A percentile compares a stretch with the other conserved stretches of the same genome.
phyloP scores from a whole-genome alignment of 176 grass and related monocot species.

The Oryza meridionalis region DNA sequence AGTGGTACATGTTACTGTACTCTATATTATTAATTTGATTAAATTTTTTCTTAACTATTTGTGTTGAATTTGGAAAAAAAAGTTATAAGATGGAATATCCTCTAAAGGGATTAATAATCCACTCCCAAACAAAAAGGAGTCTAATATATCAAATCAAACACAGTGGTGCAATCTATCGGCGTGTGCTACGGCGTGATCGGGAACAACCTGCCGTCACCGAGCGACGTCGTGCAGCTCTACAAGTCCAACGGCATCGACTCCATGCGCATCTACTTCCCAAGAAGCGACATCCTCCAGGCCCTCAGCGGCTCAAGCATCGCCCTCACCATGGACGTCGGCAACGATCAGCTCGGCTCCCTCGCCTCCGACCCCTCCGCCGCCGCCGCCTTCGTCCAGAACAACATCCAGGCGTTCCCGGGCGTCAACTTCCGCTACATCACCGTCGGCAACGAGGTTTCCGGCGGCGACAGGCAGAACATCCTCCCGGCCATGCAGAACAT shows the following conservation, averaged over 20 bases:
- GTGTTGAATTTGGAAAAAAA: no score
- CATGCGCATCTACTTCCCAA: conserved; percentile 59
- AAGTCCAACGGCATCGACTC: conserved; percentile 31
- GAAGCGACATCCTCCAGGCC: conserved; percentile 32
- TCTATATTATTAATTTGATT: no score
- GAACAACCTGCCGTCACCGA: conserved; percentile 32
- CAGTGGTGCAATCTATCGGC: conserved; percentile 50
- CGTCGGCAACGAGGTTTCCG: conserved; percentile 64
- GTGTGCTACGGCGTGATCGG: conserved; percentile 48
- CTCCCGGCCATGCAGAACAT: conserved; percentile 59
- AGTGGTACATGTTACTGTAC: no score
- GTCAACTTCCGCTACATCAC: conserved; percentile 56
- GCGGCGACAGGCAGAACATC: conserved; percentile 32
- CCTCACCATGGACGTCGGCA: conserved; percentile 52
- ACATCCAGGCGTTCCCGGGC: conserved; percentile 33
- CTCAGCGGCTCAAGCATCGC: conserved; percentile 43
- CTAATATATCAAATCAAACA: not conserved
- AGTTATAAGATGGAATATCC: no score
- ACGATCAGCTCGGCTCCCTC: conserved; percentile 26
- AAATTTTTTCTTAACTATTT: no score
- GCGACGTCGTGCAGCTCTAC: conserved; percentile 46
- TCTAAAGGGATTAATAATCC: no score
- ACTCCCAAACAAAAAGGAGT: no score
- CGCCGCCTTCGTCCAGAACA: conserved; percentile 36
- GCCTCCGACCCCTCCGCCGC: conserved; percentile 39